Conservation (phyloP, 352 stramenopile genomes). For the Globisporangium recalcitrans region DNA sequence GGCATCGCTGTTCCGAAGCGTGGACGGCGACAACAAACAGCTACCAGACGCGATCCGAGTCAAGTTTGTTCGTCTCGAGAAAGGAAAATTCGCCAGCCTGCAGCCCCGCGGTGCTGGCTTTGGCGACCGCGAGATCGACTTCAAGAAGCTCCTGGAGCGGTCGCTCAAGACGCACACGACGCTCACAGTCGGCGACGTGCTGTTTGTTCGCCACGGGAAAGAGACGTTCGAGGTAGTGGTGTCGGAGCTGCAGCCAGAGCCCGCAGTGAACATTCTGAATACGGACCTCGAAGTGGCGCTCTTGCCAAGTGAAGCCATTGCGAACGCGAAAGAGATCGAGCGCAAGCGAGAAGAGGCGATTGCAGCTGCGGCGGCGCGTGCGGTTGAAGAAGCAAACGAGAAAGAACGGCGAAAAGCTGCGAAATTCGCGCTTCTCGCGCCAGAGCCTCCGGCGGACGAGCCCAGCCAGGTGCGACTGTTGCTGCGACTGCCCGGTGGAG, state of each 20-base stretch:
- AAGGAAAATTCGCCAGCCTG: slow-evolving; percentile 60
- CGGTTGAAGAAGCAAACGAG: slow-evolving; percentile 21
- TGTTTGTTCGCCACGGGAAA: slow-evolving; percentile 71
- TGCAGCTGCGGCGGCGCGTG: slow-evolving; percentile 18
- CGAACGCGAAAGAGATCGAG: slow-evolving; percentile 30
- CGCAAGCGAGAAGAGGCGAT: slow-evolving; percentile 30
- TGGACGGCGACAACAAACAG: background rate
- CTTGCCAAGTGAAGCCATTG: slow-evolving; percentile 55
- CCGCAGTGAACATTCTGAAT: slow-evolving; percentile 66
- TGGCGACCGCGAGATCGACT: slow-evolving; percentile 68
- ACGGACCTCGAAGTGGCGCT: slow-evolving; percentile 81
- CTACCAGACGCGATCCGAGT: slow-evolving; percentile 45
- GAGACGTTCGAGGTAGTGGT: slow-evolving; percentile 78
- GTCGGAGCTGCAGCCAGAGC: slow-evolving; percentile 45
- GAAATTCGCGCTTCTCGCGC: slow-evolving; percentile 24
- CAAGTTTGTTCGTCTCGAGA: slow-evolving; percentile 67
- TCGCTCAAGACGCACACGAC: slow-evolving; percentile 73
- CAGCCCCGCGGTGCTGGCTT: slow-evolving; percentile 70
- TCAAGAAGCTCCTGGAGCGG: slow-evolving; percentile 74
- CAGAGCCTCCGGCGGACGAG: slow-evolving; percentile 41
- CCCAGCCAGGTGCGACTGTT: slow-evolving; percentile 38
- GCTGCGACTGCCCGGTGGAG: slow-evolving; percentile 41
- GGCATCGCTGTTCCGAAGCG: slow-evolving; percentile 48
- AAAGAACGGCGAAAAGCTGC: slow-evolving; percentile 40
- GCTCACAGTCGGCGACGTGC: slow-evolving; percentile 62